Base-by-base conservation (phyloP, 805 yeast genomes). In the Yarrowia sp. region DNA sequence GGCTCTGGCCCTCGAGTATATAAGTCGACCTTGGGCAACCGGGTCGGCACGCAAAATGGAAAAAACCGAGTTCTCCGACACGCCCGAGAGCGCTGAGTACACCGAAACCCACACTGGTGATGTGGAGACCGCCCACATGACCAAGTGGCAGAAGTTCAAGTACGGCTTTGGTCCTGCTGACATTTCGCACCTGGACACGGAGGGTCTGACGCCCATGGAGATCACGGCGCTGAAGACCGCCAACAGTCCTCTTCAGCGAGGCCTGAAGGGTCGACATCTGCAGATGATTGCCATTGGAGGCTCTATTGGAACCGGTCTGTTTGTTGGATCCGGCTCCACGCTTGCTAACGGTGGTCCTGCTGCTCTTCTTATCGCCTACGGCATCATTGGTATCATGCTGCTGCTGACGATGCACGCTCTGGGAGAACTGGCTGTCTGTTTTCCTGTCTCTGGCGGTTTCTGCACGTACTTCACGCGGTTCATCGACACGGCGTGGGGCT, bases 261-360 rank as follows among this genome's bases (percentile, higher is more conserved):
- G 63, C 9, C 70, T 74, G 47, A 73, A 73, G 63, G 69, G 68
- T 4, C 68, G 78, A n/a, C 77, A 74, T 64, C 59, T 74, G 93
- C 51, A 44, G 35, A 44, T 44, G 51, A 44, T 44, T 29, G 51
- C 51, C 3, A 44, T 44, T 29, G 51, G 51, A 18, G 51, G 51
- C 58, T 86, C 93, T 59, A 86, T 89, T 63, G 96, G 96, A 69
- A 86, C 94, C 24, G 88, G 88, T 67, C 72, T 84, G 38, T 84
- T 82, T 69, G 74, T 84, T 35, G 81, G 84, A 36, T 73, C 81
- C 0, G 85, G 85, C 19, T 74, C 74, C 31, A 74, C 83, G 12
- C 72, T 81, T 49, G 70, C 73, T 25, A 68, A 67, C 14, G 83
- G 82, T 63, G 83, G 84, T 16, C 81, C 82, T 14, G 88, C 81